phyloP scores from a whole-genome alignment of 2,329 filamentous ascomycete species.

The Fusarium abutilonis region DNA sequence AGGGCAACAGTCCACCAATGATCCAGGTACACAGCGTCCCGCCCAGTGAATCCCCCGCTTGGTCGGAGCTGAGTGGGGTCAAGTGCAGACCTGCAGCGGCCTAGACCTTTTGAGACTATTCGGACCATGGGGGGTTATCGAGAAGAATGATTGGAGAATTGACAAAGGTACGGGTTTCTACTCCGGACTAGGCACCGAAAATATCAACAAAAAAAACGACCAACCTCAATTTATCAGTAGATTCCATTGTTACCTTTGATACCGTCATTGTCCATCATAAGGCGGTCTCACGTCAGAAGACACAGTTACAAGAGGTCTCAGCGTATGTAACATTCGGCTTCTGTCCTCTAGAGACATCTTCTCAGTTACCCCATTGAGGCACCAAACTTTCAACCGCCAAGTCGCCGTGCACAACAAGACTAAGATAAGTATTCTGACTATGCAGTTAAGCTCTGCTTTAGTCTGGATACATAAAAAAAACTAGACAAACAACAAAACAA shows the following conservation, averaged over 20 bases:
- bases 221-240: constrained; percentile 12
- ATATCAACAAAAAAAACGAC: not conserved
- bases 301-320: constrained; percentile 6
- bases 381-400: constrained; percentile 32
- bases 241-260: not conserved
- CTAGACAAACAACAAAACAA: not conserved
- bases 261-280: constrained; percentile 16
- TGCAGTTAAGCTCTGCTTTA: constrained; percentile 1
- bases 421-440: not conserved
- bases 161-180: not conserved
- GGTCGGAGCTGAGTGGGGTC: constrained; percentile 28
- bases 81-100: constrained; percentile 17
- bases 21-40: constrained; percentile 35
- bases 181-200: too few relatives aligned
- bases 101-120: constrained; percentile 36
- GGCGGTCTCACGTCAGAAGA: constrained; percentile 1
- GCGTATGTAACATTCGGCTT: constrained; percentile 5
- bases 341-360: constrained; percentile 8
- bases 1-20: constrained; percentile 37
- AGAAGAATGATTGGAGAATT: constrained; percentile 15
- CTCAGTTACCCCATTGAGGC: constrained; percentile 1
- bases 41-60: constrained; percentile 27
- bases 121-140: constrained; percentile 5
- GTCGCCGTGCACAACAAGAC: constrained; percentile 11
- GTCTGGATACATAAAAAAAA: not conserved